phyloP scores from a whole-genome alignment of 2,329 filamentous ascomycete species.

The Aspergillus chevalieri region DNA sequence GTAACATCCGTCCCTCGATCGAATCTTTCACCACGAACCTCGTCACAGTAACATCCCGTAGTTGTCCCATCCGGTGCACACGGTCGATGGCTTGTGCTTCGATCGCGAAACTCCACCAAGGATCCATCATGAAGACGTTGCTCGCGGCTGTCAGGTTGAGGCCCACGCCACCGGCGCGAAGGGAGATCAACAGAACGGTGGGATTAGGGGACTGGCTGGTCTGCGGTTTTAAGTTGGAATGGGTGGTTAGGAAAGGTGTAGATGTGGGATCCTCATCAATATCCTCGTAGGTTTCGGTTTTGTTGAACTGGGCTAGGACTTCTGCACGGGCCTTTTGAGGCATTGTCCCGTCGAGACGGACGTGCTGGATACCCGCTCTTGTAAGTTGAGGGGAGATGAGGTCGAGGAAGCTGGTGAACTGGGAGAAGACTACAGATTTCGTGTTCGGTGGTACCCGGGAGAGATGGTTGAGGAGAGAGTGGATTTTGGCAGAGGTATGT shows the following conservation, averaged over 20 bases:
- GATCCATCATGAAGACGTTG: constrained; percentile 97
- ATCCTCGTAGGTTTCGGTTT: constrained; percentile 32
- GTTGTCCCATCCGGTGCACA: constrained; percentile 94
- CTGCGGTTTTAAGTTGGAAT: background rate
- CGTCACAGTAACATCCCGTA: constrained; percentile 74
- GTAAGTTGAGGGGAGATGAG: constrained; percentile 77
- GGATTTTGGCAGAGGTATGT: constrained; percentile 73
- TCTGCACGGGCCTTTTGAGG: constrained; percentile 74
- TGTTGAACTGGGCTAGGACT: constrained; percentile 68
- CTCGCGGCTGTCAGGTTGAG: constrained; percentile 86
- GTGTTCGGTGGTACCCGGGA: constrained; percentile 62
- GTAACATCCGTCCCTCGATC: constrained; percentile 92
- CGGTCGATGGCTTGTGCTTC: constrained; percentile 97
- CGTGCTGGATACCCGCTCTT: constrained; percentile 64
- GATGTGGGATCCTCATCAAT: constrained; percentile 28
- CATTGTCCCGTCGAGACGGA: constrained; percentile 92
- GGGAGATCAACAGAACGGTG: constrained; percentile 67
- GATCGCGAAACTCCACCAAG: constrained; percentile 97
- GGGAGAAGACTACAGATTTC: constrained; percentile 91
- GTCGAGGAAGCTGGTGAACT: constrained; percentile 93
- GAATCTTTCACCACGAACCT: constrained; percentile 85
- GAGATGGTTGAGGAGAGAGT: constrained; percentile 69
- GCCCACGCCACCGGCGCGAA: constrained; percentile 87
- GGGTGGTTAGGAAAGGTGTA: background rate
- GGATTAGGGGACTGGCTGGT: constrained; percentile 10